Percentiles rank a stretch among this genome's conserved stretches.
These are phyloP conservation scores for Colletotrichum melonis DNA, from an alignment of 2,329 filamentous ascomycete species.

Conservation along the genomic window DNA sequence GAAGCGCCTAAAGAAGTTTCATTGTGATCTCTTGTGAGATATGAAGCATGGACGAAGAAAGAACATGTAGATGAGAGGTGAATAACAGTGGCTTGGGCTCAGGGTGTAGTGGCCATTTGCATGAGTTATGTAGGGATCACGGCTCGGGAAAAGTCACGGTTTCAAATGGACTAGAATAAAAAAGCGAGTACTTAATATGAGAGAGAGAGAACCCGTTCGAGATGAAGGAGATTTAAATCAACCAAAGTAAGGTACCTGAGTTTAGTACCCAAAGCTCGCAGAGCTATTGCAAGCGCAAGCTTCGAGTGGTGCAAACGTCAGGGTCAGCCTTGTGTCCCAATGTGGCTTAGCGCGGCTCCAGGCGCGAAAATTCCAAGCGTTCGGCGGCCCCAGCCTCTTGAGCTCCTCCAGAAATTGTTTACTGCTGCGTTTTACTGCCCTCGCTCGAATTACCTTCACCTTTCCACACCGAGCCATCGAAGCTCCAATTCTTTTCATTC, in stretches of 20 bases:
- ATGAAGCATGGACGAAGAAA: neutral
- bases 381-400: conserved; percentile 45
- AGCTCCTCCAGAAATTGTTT: conserved; percentile 46
- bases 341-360: conserved; percentile 46
- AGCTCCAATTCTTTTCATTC: conserved; percentile 21
- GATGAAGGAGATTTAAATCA: neutral
- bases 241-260: neutral
- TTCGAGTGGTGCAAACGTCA: conserved; percentile 9
- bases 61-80: neutral
- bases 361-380: conserved; percentile 52
- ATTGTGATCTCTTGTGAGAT: neutral
- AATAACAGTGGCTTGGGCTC: neutral
- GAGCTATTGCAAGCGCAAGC: neutral
- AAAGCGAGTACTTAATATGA: neutral
- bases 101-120: neutral
- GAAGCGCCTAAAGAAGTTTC: neutral
- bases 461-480: conserved; percentile 22
- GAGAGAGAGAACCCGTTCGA: neutral
- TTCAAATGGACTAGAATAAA: neutral
- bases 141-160: neutral
- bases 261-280: too few relatives aligned
- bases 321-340: conserved; percentile 48
- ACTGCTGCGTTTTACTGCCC: conserved; percentile 37
- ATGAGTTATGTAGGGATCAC: neutral
- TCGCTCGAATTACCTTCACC: conserved; percentile 29